Percentiles rank a stretch among this genome's conserved stretches.
phyloP scores from a whole-genome alignment of 352 stramenopile species.

The Pythium angustatum region DNA sequence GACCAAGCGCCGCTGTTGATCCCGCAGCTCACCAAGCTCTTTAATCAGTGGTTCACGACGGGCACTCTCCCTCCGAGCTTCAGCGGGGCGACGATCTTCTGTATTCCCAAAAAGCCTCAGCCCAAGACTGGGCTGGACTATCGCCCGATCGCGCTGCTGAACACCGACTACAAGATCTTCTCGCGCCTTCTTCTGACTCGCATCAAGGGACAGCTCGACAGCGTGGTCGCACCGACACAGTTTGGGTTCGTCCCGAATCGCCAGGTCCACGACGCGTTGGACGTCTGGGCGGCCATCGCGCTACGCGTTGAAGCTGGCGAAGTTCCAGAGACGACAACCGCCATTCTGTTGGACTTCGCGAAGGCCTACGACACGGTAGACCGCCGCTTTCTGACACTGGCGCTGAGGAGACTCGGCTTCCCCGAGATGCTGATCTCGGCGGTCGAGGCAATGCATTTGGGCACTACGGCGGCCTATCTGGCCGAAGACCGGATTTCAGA shows the following conservation, averaged over 20 bases:
- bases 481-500: background rate
- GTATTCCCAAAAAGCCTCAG: background rate
- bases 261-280: conserved; percentile 18
- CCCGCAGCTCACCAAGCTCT: background rate
- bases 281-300: conserved; percentile 11
- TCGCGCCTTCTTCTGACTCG: conserved; percentile 11
- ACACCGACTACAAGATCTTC: conserved; percentile 27
- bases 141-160: conserved; percentile 18
- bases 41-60: background rate
- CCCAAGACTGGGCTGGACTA: conserved; percentile 11
- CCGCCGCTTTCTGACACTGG: background rate
- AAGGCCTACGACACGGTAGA: conserved; percentile 24
- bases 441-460: conserved; percentile 10
- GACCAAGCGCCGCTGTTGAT: background rate
- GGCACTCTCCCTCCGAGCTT: background rate
- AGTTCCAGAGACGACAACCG: background rate
- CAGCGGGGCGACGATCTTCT: background rate
- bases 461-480: conserved; percentile 10
- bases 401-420: background rate
- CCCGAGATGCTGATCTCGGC: background rate
- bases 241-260: conserved; percentile 18
- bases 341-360: conserved; percentile 14
- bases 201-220: background rate
- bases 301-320: background rate
- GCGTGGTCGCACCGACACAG: conserved; percentile 9